Evolutionary conservation across 257 asterid species (phyloP).

Genomic region (Prunella vulgaris): DNA sequence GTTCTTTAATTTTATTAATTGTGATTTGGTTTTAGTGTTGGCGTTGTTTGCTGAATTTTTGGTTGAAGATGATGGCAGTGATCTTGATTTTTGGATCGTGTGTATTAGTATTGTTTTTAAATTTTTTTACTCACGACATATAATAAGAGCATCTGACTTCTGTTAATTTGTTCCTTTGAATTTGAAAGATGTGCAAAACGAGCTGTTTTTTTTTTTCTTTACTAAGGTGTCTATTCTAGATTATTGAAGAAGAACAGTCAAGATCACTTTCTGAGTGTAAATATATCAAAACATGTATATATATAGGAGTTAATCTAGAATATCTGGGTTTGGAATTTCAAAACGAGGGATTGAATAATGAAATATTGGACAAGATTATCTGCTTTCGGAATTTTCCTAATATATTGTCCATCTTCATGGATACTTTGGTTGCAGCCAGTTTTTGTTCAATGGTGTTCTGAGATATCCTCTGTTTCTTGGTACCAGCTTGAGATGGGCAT

Average conservation of each 20-base stretch:
- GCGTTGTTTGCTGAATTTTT: background rate
- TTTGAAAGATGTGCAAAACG: slow-evolving; percentile 1
- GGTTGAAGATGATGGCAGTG: background rate
- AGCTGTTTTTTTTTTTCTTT: background rate
- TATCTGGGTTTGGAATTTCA: background rate
- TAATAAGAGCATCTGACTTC: background rate
- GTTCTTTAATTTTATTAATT: background rate
- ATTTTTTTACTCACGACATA: background rate
- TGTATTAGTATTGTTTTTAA: background rate
- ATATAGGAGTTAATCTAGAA: background rate
- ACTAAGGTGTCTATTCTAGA: background rate
- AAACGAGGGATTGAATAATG: background rate
- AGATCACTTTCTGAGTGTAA: background rate
- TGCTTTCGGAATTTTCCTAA: background rate
- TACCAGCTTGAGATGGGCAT: slow-evolving; percentile 77
- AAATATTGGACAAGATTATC: background rate
- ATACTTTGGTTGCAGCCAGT: background rate
- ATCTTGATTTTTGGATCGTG: slow-evolving; percentile 13
- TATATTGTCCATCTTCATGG: background rate
- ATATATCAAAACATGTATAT: background rate
- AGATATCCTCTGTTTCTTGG: slow-evolving; percentile 18
- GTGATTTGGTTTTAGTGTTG: background rate
- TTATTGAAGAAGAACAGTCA: background rate
- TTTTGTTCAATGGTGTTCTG: background rate
- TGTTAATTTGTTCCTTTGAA: background rate